Evolutionary conservation across 306 rosid genomes (phyloP).

Genomic region (Vigna unguiculata): DNA sequence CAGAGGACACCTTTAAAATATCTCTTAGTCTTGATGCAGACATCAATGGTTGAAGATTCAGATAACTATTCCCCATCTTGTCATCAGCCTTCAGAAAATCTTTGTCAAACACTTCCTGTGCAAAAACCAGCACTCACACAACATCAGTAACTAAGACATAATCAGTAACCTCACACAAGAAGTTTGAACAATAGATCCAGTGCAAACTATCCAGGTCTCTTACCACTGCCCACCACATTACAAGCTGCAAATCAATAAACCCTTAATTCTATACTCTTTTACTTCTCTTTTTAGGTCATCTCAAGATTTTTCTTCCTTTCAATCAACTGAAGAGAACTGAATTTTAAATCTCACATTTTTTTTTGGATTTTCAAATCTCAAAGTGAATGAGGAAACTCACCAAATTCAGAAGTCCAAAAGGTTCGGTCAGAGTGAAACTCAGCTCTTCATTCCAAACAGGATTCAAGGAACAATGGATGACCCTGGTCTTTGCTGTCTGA

Average conservation of each 20-base stretch:
- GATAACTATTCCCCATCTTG: slow-evolving; percentile 88
- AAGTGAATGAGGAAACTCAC: slow-evolving; percentile 51
- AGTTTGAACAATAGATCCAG: too few species aligned
- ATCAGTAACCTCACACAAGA: not conserved
- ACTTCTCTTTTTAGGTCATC: not conserved
- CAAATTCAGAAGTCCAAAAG: slow-evolving; percentile 56
- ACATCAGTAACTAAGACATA: not conserved
- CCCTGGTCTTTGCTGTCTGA: slow-evolving; percentile 84
- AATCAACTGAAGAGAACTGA: not conserved
- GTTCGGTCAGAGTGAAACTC: slow-evolving; percentile 52
- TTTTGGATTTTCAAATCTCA: not conserved
- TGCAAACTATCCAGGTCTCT: not conserved
- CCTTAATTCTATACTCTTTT: not conserved
- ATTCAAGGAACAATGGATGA: slow-evolving; percentile 58
- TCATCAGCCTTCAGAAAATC: slow-evolving; percentile 91
- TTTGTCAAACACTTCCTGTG: slow-evolving; percentile 93
- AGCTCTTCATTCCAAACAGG: slow-evolving; percentile 87
- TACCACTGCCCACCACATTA: too few species aligned
- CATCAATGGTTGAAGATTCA: slow-evolving; percentile 85
- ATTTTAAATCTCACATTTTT: not conserved
- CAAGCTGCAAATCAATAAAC: too few species aligned
- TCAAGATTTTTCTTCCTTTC: not conserved
- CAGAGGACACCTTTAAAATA: slow-evolving; percentile 51
- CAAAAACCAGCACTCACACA: slow-evolving; percentile 18
- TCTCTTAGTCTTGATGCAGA: slow-evolving; percentile 81